Evolutionary conservation across 1,139 yeast genomes (phyloP).

Genomic region (Saccharomyces hybrid): DNA sequence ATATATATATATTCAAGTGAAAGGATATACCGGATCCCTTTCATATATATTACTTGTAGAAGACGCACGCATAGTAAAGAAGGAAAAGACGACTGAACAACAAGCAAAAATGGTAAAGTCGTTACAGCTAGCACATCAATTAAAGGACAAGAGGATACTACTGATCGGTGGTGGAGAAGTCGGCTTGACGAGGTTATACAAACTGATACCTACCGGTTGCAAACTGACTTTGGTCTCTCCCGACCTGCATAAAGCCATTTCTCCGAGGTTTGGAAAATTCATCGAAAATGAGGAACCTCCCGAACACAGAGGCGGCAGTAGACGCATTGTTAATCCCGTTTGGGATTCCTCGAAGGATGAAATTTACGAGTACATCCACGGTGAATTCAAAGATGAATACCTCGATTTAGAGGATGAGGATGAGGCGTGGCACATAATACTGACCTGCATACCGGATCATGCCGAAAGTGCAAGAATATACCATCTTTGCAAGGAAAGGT

Average conservation of each 20-base stretch:
- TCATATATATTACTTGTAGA: background rate
- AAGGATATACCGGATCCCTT: background rate
- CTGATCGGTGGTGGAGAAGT: constrained; percentile 32
- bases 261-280: constrained; percentile 8
- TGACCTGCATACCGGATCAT: constrained; percentile 28
- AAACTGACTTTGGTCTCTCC: constrained; percentile 28
- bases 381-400: constrained; percentile 13
- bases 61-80: background rate
- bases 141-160: constrained; percentile 20
- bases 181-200: constrained; percentile 25
- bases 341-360: constrained; percentile 8
- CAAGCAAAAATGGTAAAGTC: constrained; percentile 9
- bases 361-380: constrained; percentile 14
- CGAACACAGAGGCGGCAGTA: constrained; percentile 3
- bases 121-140: constrained; percentile 28
- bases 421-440: constrained; percentile 22
- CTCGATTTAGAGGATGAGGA: constrained; percentile 12
- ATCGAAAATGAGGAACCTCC: constrained; percentile 5
- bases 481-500: constrained; percentile 16
- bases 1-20: background rate
- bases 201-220: constrained; percentile 29
- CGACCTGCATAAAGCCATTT: constrained; percentile 15
- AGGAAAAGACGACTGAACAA: background rate
- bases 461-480: constrained; percentile 21
- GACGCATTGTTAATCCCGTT: constrained; percentile 1